Conservation (phyloP, 176 grass and related monocot genomes). For the Leersia perrieri region DNA sequence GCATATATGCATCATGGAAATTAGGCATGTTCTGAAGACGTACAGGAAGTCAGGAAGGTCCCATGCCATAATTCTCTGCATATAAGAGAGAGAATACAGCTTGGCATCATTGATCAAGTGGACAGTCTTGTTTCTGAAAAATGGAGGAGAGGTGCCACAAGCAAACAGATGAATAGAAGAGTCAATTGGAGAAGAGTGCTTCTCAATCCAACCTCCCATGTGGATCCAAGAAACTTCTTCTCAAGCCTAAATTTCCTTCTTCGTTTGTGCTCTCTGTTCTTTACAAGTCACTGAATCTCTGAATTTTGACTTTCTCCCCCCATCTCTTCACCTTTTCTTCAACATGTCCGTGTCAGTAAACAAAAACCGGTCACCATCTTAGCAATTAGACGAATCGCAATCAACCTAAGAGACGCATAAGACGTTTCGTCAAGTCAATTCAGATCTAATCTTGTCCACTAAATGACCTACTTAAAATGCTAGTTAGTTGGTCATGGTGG, state of each 20-base stretch:
- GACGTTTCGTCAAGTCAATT: slow-evolving; percentile 48
- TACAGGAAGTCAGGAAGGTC: not conserved
- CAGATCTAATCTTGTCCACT: slow-evolving; percentile 29
- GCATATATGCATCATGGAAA: not conserved
- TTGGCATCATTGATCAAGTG: slow-evolving; percentile 11
- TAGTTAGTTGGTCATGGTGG: slow-evolving; percentile 28
- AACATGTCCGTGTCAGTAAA: slow-evolving; percentile 9
- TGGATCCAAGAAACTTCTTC: slow-evolving; percentile 33
- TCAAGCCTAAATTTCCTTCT: slow-evolving; percentile 15
- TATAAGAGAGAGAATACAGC: not conserved
- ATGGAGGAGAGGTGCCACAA: slow-evolving; percentile 29
- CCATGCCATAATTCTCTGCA: not conserved
- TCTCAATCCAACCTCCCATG: slow-evolving; percentile 46
- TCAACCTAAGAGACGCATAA: slow-evolving; percentile 9
- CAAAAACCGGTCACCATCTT: not conserved
- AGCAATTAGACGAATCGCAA: slow-evolving; percentile 6
- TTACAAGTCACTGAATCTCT: not conserved
- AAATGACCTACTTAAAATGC: slow-evolving; percentile 36
- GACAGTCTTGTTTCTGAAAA: not conserved
- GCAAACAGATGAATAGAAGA: slow-evolving; percentile 10
- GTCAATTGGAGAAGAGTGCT: slow-evolving; percentile 49
- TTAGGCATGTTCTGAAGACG: not conserved
- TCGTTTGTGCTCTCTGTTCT: not conserved
- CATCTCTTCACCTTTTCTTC: not conserved
- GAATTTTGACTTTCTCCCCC: slow-evolving; percentile 13